Evolutionary conservation across 805 yeast genomes (phyloP).

Genomic region (Metschnikowia continentalis): DNA sequence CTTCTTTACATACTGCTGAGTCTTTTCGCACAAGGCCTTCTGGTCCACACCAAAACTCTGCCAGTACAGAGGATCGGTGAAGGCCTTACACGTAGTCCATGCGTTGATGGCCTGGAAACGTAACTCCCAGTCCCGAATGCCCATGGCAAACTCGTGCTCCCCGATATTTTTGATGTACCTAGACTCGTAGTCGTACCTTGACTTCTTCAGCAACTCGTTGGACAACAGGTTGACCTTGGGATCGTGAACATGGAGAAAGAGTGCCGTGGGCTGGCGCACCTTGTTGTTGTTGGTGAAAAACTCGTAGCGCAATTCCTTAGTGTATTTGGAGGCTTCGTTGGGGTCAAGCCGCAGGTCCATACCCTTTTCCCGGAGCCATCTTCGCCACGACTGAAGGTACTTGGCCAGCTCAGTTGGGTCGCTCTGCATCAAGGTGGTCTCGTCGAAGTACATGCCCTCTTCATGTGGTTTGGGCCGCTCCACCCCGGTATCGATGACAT

Average conservation of each 20-base stretch:
- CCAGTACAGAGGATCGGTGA: slow-evolving; percentile 24
- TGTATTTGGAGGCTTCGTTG: slow-evolving; percentile 26
- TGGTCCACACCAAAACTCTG: slow-evolving; percentile 13
- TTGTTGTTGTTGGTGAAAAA: slow-evolving; percentile 14
- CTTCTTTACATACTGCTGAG: slow-evolving; percentile 8
- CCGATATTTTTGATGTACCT: slow-evolving; percentile 25
- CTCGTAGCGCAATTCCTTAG: slow-evolving; percentile 19
- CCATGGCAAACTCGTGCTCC: slow-evolving; percentile 11
- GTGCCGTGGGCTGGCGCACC: slow-evolving; percentile 19
- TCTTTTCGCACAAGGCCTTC: slow-evolving; percentile 10
- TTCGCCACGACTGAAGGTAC: slow-evolving; percentile 23
- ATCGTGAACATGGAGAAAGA: slow-evolving; percentile 30
- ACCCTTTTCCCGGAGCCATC: slow-evolving; percentile 20
- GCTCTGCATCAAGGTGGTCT: slow-evolving; percentile 31
- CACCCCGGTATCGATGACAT: slow-evolving; percentile 16
- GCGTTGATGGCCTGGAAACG: slow-evolving; percentile 29
- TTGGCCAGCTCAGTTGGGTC: slow-evolving; percentile 23
- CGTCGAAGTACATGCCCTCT: slow-evolving; percentile 17
- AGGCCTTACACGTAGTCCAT: slow-evolving; percentile 28
- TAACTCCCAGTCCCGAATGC: slow-evolving; percentile 32
- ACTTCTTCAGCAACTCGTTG: slow-evolving; percentile 14
- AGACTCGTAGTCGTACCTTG: slow-evolving; percentile 18
- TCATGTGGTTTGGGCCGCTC: slow-evolving; percentile 2
- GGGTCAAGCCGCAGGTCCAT: slow-evolving; percentile 31
- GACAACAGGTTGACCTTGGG: slow-evolving; percentile 31